These are phyloP conservation scores for Zalerion maritima DNA, from an alignment of 495 filamentous ascomycete species.

Conservation along the genomic window DNA sequence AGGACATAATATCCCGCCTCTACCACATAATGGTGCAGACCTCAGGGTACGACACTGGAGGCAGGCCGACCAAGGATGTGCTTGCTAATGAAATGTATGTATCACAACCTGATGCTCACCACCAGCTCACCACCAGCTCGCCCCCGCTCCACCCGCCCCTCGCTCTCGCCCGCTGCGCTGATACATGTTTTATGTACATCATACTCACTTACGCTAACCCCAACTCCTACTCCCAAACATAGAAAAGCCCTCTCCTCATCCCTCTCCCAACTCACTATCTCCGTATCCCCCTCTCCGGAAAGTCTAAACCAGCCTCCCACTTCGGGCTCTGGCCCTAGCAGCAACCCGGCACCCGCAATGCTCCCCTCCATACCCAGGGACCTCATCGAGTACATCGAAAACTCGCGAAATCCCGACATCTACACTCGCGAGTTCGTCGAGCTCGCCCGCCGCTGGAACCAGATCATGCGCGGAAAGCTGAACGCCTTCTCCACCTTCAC, in stretches of 20 bases:
- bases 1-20: conserved; percentile 70
- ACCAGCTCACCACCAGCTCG: too few species aligned
- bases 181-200: neutral
- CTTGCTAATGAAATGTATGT: conserved; percentile 25
- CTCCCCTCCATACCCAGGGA: conserved; percentile 56
- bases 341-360: conserved; percentile 31
- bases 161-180: neutral
- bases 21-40: conserved; percentile 67
- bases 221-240: neutral
- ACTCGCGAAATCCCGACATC: conserved; percentile 90
- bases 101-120: neutral
- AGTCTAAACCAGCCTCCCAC: conserved; percentile 23
- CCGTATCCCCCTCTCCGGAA: conserved; percentile 20
- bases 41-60: conserved; percentile 54
- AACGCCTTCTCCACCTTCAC: conserved; percentile 67
- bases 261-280: conserved; percentile 5
- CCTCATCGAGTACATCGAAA: conserved; percentile 84
- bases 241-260: conserved; percentile 16
- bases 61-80: conserved; percentile 33
- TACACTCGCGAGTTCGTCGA: conserved; percentile 97
- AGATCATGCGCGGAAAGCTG: conserved; percentile 69
- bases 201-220: neutral
- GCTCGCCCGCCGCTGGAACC: conserved; percentile 69
- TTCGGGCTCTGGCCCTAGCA: too few species aligned
- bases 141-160: too few species aligned